These are phyloP conservation scores for Pyrenochaeta sp. DNA, from an alignment of 2,329 filamentous ascomycete species.

Conservation along the genomic window DNA sequence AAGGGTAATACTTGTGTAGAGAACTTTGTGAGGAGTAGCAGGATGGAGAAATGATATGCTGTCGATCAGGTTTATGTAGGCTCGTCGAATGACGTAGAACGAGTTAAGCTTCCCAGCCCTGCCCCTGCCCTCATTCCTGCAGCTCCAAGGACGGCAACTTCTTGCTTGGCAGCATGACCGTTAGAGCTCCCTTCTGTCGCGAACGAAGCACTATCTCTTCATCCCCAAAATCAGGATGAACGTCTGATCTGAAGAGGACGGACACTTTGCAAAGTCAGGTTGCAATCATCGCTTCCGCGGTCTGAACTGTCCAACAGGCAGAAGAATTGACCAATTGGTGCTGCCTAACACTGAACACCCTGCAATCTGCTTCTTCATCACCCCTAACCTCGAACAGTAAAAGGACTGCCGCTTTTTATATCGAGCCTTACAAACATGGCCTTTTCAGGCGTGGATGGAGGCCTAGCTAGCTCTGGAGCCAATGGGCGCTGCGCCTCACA, in stretches of 20 bases:
- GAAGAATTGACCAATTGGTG: neutral
- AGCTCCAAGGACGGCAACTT: constrained; percentile 4
- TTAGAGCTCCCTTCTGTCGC: constrained; percentile 1
- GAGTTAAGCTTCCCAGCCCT: constrained; percentile 12
- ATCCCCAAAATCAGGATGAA: neutral
- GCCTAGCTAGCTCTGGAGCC: constrained; percentile 12
- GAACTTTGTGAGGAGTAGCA: constrained; percentile 1
- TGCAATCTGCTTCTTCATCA: neutral
- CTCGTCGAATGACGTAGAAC: constrained; percentile 25
- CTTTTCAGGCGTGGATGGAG: constrained; percentile 5
- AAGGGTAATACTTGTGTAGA: constrained; percentile 1
- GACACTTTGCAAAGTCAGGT: neutral
- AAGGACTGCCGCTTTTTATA: constrained; percentile 5
- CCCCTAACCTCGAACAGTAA: constrained; percentile 7
- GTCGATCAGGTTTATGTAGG: constrained; percentile 24
- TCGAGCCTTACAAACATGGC: constrained; percentile 19
- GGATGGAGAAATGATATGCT: constrained; percentile 10
- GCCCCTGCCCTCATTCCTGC: constrained; percentile 10
- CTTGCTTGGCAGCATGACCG: constrained; percentile 1
- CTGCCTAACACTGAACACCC: constrained; percentile 1
- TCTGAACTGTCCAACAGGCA: neutral
- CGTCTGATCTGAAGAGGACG: neutral
- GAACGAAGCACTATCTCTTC: neutral
- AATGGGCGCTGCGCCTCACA: constrained; percentile 30
- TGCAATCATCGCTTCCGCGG: neutral